Base-by-base conservation (phyloP, 108 stramenopile genomes). In the Cyclotella sp. region DNA sequence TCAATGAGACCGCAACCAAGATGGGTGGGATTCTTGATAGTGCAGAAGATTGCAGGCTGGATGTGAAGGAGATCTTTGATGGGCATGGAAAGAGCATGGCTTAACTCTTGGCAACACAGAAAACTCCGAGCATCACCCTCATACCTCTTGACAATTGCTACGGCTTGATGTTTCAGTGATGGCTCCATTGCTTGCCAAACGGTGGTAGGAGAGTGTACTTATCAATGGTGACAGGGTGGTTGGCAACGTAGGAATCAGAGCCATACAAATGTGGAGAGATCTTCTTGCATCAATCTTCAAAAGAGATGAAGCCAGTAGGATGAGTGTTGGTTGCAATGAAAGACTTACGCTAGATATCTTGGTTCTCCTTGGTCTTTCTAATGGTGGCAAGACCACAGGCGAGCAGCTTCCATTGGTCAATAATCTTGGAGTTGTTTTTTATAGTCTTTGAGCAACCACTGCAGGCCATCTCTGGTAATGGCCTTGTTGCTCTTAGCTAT, bases 401-500 rank as follows among this genome's bases (percentile, higher is more conserved):
- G 13, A 45, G 9, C 44, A 45, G 13, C 44, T 45, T 45, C 44
- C 44, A 45, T 13, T 45, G 44, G 13, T 45, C 44, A 45, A 45
- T 13, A 45, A 45, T 45, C 44, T 45, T 45, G 44, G 44, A 9
- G 44, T 45, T 45, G n/a, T 13, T 13, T 45, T 13, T 9, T 12
- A 9, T 45, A 13, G 44, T 45, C 44, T 13, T 13, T 45, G 11
- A 45, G 9, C 44, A 45, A 12, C 44, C 44, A 45, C 11, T 45
- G 44, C 44, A 45, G 13, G 44, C 11, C 44, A 9, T 45, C 44
- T 45, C 44, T 9, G 44, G 9, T 9, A 9, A 45, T 13, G 13
- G 11, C 13, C 47, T 72, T 72, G 58, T 72, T 57, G 24, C 54
- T 52, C 29, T 72, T 72, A 0, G 71, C 57, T 26, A 60, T 52